Percentiles rank a stretch among this genome's conserved stretches.
phyloP scores from a whole-genome alignment of 306 rosid species.

The Lupinus albus region DNA sequence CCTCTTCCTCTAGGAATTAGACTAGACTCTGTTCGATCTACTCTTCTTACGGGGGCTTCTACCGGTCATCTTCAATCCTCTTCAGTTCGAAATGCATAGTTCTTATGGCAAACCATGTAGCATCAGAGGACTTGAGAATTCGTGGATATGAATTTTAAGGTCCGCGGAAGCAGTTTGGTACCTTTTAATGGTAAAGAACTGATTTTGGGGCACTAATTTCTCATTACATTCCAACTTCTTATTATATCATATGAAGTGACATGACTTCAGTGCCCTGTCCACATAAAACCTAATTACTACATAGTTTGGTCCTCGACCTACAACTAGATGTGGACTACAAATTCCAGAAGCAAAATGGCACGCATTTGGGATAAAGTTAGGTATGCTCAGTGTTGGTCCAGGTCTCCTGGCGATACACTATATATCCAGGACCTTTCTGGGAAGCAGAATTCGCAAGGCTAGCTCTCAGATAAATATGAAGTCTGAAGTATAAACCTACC shows the following conservation, averaged over 20 bases:
- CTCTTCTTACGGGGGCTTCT: too few species aligned
- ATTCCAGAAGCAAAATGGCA: neutral
- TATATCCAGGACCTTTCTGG: conserved; percentile 3
- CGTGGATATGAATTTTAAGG: neutral
- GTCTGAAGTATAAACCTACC: neutral
- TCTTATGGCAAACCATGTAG: neutral
- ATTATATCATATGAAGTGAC: neutral
- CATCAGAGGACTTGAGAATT: neutral
- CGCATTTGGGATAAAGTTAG: neutral
- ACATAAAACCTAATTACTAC: neutral
- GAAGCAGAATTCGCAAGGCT: neutral
- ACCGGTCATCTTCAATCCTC: too few species aligned
- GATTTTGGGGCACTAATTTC: neutral
- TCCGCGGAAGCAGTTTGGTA: neutral
- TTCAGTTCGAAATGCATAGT: neutral
- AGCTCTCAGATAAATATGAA: neutral
- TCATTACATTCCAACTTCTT: conserved; percentile 12
- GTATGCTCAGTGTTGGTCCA: neutral
- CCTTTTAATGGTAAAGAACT: neutral
- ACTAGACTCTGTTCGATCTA: too few species aligned
- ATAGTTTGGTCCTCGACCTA: neutral
- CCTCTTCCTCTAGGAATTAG: too few species aligned
- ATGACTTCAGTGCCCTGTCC: neutral
- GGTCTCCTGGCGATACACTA: neutral
- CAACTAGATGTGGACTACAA: neutral